Conservation (phyloP, 1,139 yeast genomes). For the Yamadazyma diddensiae region DNA sequence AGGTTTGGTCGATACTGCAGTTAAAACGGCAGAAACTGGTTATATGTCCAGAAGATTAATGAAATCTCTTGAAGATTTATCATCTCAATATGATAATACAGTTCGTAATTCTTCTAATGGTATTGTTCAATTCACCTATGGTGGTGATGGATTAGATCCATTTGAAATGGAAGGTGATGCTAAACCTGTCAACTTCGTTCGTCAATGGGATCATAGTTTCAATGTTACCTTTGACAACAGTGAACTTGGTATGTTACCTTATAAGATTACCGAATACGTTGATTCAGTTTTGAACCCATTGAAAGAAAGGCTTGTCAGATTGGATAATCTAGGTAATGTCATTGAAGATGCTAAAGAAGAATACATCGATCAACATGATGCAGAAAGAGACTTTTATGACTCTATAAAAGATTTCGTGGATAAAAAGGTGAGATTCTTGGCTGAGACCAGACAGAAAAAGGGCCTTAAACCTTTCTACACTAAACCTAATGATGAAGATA, state of each 20-base stretch:
- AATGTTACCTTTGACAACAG: conserved; percentile 62
- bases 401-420: conserved; percentile 65
- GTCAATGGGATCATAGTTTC: conserved; percentile 93
- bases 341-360: conserved; percentile 45
- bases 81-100: conserved; percentile 90
- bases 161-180: conserved; percentile 99
- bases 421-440: conserved; percentile 56
- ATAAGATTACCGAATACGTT: conserved; percentile 56
- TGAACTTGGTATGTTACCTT: conserved; percentile 67
- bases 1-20: conserved; percentile 99
- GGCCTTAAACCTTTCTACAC: conserved; percentile 34
- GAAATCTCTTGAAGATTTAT: conserved; percentile 96
- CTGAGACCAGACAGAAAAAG: conserved; percentile 54
- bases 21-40: conserved; percentile 98
- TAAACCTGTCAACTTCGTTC: conserved; percentile 83
- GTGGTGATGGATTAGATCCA: conserved; percentile 99
- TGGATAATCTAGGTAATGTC: conserved; percentile 69
- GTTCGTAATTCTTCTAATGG: conserved; percentile 95
- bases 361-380: conserved; percentile 77
- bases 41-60: conserved; percentile 98
- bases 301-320: conserved; percentile 57
- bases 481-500: conserved; percentile 36
- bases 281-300: conserved; percentile 59
- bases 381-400: conserved; percentile 77
- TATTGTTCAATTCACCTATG: conserved; percentile 95